Evolutionary conservation across 768 basidiomycete species (phyloP).

Genomic region (Mycena kentingensis): DNA sequence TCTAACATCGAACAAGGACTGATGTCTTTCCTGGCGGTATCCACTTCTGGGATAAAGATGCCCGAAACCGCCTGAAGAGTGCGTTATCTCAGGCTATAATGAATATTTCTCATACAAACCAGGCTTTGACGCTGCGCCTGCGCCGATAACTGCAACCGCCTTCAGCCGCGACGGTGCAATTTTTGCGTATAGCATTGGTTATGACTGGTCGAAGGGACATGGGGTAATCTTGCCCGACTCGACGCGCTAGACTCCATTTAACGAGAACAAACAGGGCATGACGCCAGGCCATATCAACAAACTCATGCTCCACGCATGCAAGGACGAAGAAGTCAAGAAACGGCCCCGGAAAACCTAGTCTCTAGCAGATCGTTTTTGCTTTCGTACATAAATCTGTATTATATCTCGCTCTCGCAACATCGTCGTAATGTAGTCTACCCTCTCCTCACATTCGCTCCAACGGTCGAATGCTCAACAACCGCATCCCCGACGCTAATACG

Average conservation of each 20-base stretch:
- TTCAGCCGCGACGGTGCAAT: slow-evolving; percentile 89
- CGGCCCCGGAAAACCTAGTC: slow-evolving; percentile 7
- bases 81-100: neutral
- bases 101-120: slow-evolving; percentile 1
- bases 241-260: neutral
- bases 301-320: slow-evolving; percentile 59
- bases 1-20: neutral
- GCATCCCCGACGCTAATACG: slow-evolving; percentile 86
- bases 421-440: no score
- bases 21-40: neutral
- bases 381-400: no score
- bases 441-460: slow-evolving; percentile 94
- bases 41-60: slow-evolving; percentile 88
- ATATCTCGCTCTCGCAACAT: no score
- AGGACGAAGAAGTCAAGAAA: slow-evolving; percentile 62
- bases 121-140: slow-evolving; percentile 75
- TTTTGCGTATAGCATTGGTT: slow-evolving; percentile 90
- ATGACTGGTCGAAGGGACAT: slow-evolving; percentile 94
- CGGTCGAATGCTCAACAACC: slow-evolving; percentile 84
- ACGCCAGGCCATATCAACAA: slow-evolving; percentile 47
- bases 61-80: slow-evolving; percentile 58
- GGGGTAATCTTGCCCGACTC: neutral
- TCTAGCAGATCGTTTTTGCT: no score
- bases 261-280: slow-evolving; percentile 29
- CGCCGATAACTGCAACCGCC: slow-evolving; percentile 77